Percentiles rank a stretch among this genome's conserved stretches.
Evolutionary conservation across 345 rosid species (phyloP).

Genomic region (Arabis alpina): DNA sequence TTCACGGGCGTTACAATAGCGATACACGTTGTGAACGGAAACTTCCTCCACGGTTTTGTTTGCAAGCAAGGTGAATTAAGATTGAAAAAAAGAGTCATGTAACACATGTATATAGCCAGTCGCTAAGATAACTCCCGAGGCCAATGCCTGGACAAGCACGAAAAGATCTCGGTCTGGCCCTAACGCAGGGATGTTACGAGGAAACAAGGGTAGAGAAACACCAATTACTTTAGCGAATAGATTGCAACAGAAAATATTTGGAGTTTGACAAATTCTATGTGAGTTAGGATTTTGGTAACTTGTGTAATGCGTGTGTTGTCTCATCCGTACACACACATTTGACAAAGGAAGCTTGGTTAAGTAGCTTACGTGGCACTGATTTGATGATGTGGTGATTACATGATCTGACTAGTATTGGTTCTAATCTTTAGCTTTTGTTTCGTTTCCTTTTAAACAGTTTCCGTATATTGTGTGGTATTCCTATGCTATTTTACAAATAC

Average conservation of each 20-base stretch:
- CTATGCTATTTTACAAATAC: too few relatives aligned
- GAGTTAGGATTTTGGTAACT: neutral
- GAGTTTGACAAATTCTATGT: constrained; percentile 5
- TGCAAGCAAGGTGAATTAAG: constrained; percentile 47
- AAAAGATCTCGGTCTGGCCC: constrained; percentile 40
- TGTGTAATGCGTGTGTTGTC: constrained; percentile 12
- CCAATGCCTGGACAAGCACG: constrained; percentile 40
- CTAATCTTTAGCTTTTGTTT: too few relatives aligned
- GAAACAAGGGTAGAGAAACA: constrained; percentile 44
- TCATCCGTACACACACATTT: constrained; percentile 23
- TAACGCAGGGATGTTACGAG: constrained; percentile 29
- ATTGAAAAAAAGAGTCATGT: constrained; percentile 43
- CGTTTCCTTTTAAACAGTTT: too few relatives aligned
- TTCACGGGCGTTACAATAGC: too few relatives aligned
- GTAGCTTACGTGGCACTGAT: neutral
- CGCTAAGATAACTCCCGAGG: constrained; percentile 53
- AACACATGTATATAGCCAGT: constrained; percentile 58
- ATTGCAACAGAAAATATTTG: constrained; percentile 7
- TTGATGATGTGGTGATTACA: neutral
- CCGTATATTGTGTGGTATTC: too few relatives aligned
- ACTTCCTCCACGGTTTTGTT: constrained; percentile 48
- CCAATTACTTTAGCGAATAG: constrained; percentile 41
- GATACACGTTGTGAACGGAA: constrained; percentile 48
- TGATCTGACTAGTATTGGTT: too few relatives aligned
- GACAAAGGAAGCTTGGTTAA: neutral